These are phyloP conservation scores for Linnemannia exigua DNA, from an alignment of 192 early-diverging fungal species.

Conservation along the genomic window DNA sequence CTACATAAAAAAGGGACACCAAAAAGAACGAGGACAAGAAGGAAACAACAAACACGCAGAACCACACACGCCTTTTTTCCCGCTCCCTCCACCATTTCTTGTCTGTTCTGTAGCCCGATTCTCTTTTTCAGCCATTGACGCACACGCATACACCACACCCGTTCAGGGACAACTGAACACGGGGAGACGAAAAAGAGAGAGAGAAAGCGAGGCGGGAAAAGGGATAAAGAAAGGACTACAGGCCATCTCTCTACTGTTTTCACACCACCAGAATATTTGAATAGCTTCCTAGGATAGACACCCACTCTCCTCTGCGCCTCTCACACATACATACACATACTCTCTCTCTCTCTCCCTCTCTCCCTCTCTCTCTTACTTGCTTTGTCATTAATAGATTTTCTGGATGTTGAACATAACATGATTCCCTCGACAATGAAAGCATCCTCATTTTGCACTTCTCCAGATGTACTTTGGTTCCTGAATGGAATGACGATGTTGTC, in stretches of 20 bases:
- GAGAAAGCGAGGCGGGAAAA: not conserved
- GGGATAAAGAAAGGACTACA: not conserved
- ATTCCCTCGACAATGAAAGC: not conserved
- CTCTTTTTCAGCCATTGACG: not conserved
- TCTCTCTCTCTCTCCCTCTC: not conserved
- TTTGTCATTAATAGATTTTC: not conserved
- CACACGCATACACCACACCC: not conserved
- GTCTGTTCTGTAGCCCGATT: not conserved
- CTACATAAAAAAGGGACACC: not conserved
- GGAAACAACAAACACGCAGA: not conserved
- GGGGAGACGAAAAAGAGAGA: not conserved
- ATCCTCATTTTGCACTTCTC: not conserved
- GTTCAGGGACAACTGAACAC: not conserved
- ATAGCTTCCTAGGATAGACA: too few species aligned
- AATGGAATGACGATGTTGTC: not conserved
- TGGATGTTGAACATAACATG: too few species aligned
- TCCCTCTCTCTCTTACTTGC: not conserved
- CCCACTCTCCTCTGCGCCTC: not conserved
- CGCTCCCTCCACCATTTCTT: not conserved
- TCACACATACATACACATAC: not conserved
- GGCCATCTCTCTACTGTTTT: not conserved
- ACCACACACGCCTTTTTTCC: not conserved
- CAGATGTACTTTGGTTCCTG: not conserved
- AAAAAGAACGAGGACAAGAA: not conserved
- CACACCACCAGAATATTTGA: not conserved